Conservation (phyloP, 257 asterid genomes). For the Fraxinus excelsior region DNA sequence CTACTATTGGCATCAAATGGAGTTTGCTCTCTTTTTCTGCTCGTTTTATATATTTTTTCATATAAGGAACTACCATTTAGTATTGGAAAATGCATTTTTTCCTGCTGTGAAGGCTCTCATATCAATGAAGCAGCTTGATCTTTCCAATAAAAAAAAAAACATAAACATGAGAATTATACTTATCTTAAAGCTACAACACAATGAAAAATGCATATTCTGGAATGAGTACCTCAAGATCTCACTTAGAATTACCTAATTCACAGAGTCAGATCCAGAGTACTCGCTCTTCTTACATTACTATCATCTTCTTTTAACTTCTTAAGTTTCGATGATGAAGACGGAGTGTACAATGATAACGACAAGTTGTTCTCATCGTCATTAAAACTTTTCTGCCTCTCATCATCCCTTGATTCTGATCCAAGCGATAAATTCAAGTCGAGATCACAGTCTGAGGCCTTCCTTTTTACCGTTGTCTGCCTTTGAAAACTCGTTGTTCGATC, state of each 20-base stretch:
- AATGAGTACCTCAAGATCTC: slow-evolving; percentile 72
- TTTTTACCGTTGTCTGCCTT: slow-evolving; percentile 36
- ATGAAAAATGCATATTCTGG: slow-evolving; percentile 5
- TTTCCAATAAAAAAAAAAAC: background rate
- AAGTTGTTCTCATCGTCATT: slow-evolving; percentile 33
- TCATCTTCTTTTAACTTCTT: slow-evolving; percentile 43
- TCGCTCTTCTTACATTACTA: slow-evolving; percentile 53
- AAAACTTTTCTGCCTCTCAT: slow-evolving; percentile 16
- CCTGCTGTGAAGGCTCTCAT: too few relatives aligned
- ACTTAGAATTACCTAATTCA: slow-evolving; percentile 83
- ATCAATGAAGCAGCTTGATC: too few relatives aligned
- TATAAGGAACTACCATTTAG: too few relatives aligned
- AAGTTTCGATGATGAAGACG: slow-evolving; percentile 32
- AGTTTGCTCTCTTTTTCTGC: too few relatives aligned
- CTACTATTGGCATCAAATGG: too few relatives aligned
- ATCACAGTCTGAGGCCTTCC: slow-evolving; percentile 41
- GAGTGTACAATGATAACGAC: slow-evolving; percentile 44
- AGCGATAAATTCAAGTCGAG: slow-evolving; percentile 67
- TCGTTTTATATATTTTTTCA: too few relatives aligned
- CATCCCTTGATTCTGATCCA: slow-evolving; percentile 33
- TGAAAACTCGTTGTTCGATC: slow-evolving; percentile 1
- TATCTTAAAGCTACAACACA: slow-evolving; percentile 38
- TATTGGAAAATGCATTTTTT: too few relatives aligned
- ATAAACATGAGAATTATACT: background rate
- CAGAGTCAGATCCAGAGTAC: slow-evolving; percentile 98